Conservation (phyloP, 805 yeast genomes). For the Yarrowia alimentaria region DNA sequence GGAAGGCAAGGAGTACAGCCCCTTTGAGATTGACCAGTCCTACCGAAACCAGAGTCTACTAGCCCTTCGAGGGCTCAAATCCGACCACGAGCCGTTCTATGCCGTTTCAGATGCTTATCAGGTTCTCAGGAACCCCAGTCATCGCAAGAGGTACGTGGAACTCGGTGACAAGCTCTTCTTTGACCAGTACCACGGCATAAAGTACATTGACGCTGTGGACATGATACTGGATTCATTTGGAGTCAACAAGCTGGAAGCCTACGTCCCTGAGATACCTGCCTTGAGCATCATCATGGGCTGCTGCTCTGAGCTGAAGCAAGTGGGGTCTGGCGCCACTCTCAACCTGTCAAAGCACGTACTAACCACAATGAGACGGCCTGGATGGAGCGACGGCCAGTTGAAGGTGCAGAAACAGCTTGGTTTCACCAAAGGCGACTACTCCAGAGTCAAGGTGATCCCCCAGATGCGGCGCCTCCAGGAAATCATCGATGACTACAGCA, state of each 20-base stretch:
- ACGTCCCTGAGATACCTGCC: conserved; percentile 1
- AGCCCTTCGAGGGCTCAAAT: background rate
- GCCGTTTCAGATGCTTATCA: conserved; percentile 13
- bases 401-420: background rate
- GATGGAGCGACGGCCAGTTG: background rate
- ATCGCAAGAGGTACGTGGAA: conserved; percentile 10
- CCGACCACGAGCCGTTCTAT: conserved; percentile 4
- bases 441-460: background rate
- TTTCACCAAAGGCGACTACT: background rate
- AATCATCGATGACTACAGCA: conserved; percentile 1
- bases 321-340: background rate
- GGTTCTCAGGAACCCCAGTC: conserved; percentile 20
- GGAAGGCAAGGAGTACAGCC: background rate
- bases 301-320: background rate
- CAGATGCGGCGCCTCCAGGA: conserved; percentile 2
- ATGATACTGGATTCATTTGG: conserved; percentile 8
- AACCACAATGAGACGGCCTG: conserved; percentile 1
- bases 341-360: no score
- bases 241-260: background rate
- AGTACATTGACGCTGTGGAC: conserved; percentile 6
- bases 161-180: conserved; percentile 14
- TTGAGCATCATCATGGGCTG: background rate
- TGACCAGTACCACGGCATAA: conserved; percentile 10
- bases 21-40: conserved; percentile 9
- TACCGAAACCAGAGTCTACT: conserved; percentile 1